A percentile compares a stretch with the other conserved stretches of the same genome.
Conservation (phyloP, 2,329 filamentous ascomycete genomes). For the Fusarium stilboides region DNA sequence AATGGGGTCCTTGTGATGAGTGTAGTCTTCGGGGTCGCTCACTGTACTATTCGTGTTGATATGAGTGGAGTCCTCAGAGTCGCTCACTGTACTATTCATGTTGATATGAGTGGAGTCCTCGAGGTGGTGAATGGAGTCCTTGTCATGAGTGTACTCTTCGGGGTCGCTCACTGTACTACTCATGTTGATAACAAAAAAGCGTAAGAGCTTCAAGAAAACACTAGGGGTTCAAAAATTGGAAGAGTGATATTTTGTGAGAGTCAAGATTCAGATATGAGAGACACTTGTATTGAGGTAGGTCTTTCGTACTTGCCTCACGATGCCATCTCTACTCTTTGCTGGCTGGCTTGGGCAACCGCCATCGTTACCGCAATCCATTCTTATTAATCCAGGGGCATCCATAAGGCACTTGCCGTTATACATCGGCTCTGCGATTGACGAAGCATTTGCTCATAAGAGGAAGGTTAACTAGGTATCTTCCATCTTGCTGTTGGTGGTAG, state of each 20-base stretch:
- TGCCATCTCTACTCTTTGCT: neutral
- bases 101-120: neutral
- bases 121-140: too few species aligned
- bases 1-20: too few species aligned
- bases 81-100: neutral
- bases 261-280: neutral
- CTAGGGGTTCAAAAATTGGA: neutral
- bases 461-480: neutral
- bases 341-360: neutral
- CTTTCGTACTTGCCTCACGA: neutral
- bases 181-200: neutral
- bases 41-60: neutral
- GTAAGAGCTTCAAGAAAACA: neutral
- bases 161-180: too few species aligned
- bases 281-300: too few species aligned
- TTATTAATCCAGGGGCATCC: neutral
- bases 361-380: neutral
- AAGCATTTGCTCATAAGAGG: neutral
- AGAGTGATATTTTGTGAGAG: neutral
- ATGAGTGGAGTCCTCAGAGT: too few species aligned
- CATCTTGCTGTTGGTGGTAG: neutral
- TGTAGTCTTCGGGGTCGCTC: too few species aligned
- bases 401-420: neutral
- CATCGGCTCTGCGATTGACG: too few species aligned
- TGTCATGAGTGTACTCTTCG: too few species aligned